Percentiles rank a stretch among this genome's conserved stretches.
phyloP scores from a whole-genome alignment of 2,329 filamentous ascomycete species.

The Verticillium isaacii region DNA sequence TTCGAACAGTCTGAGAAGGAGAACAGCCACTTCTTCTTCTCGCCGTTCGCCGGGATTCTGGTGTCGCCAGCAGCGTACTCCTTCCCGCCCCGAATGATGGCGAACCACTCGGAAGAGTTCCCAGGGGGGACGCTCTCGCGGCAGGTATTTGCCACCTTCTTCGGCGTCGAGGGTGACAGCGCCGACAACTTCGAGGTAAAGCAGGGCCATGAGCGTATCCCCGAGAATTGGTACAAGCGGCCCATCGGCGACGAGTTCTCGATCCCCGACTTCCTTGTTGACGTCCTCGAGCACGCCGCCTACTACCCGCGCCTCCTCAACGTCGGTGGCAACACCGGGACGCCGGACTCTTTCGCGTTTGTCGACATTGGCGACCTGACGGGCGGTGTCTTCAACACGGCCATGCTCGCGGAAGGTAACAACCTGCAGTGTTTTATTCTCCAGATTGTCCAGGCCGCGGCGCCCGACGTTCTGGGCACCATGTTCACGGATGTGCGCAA shows the following conservation, averaged over 20 bases:
- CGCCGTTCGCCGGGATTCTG: conserved; percentile 44
- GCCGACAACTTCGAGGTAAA: conserved; percentile 35
- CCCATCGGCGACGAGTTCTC: conserved; percentile 36
- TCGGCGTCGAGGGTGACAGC: conserved; percentile 34
- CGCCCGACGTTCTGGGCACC: conserved; percentile 35
- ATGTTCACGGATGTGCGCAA: conserved; percentile 19
- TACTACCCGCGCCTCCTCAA: conserved; percentile 36
- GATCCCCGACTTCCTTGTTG: conserved; percentile 33
- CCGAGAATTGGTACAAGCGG: conserved; percentile 43
- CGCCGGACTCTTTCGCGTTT: conserved; percentile 44
- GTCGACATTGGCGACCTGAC: conserved; percentile 36
- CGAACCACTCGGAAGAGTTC: conserved; percentile 37
- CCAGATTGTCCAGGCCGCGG: conserved; percentile 30
- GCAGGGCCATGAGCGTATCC: conserved; percentile 45
- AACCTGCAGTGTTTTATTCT: conserved; percentile 36
- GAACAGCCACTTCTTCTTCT: conserved; percentile 52
- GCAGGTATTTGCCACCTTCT: conserved; percentile 39
- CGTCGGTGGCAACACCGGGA: conserved; percentile 48
- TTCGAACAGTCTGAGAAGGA: conserved; percentile 41
- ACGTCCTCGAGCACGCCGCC: conserved; percentile 28
- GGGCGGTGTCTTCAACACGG: conserved; percentile 36
- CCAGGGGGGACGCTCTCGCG: conserved; percentile 23
- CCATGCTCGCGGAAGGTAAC: conserved; percentile 38
- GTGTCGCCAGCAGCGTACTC: conserved; percentile 42
- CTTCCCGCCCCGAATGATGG: conserved; percentile 36